Evolutionary conservation across 306 rosid species (phyloP), one percentile per base, ranked within the genome.

Genomic region (Myrica gale): DNA sequence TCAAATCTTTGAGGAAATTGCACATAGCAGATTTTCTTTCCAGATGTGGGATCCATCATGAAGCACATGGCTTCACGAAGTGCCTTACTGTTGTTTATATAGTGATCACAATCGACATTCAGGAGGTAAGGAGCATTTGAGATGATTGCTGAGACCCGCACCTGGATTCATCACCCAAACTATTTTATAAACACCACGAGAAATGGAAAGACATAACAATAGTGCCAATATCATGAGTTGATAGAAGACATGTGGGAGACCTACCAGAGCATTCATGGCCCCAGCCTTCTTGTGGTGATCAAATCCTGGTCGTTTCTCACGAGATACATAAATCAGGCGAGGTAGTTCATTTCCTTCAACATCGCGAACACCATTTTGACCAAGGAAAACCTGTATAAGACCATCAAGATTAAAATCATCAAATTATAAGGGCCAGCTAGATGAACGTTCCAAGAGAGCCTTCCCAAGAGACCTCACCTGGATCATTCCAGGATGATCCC

Each of bases 401-500:
- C 41, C 74, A 62, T 71, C 56, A 52, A 4, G 67, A 68, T 72
- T 65, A 56, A 75, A 57, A 62, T 37, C 50, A 41, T 5, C 26
- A 10, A 13, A 17, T 23, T 54, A 69, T 23, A 70, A 6, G 3
- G 54, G 37, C 63, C 63, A 76, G 37, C 12, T 10, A 57, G 63
- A 54, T 54, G 60, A 54, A 57, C 15, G 9, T 57, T 57, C 9
- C 52, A 54, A 68, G 9, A 50, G 44, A 17, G 20, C 21, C 71
- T 54, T 75, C 73, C 72, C 45, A 53, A 50, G 47, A 76, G 56
- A 50, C 74, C 86, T 80, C 45, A 87, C 98, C 88, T 93, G 98
- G 58, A 93, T 93, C 98, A 93, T 93, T 70, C 98, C 98, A 52
- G 98, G 98, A 82, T 93, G 98, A 84, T 93, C 98, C 71, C 91